Evolutionary conservation across 1,284 basidiomycete genomes (phyloP).

Genomic region (Sanghuangporus baumii): DNA sequence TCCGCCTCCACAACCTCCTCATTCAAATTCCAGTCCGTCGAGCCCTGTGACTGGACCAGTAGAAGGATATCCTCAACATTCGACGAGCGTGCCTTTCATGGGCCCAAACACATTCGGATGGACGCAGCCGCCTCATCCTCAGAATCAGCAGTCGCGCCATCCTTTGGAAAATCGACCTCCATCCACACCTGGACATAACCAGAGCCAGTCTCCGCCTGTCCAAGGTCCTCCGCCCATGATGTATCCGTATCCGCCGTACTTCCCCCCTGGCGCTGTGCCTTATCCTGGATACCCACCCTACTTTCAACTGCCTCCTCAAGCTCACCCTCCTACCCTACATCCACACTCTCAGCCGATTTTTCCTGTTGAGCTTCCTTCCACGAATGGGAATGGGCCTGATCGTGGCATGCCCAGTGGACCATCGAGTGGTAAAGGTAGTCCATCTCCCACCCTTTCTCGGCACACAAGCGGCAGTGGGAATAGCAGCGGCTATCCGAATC

Average conservation of each 20-base stretch:
- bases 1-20: conserved; percentile 22
- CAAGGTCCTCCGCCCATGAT: not conserved
- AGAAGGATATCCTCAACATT: conserved; percentile 30
- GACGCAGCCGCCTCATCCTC: conserved; percentile 24
- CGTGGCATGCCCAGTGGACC: not conserved
- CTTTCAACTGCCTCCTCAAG: conserved; percentile 31
- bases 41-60: conserved; percentile 25
- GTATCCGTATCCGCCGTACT: conserved; percentile 12
- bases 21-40: conserved; percentile 30
- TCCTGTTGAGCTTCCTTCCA: conserved; percentile 21
- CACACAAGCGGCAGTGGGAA: conserved; percentile 6
- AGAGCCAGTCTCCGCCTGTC: conserved; percentile 6
- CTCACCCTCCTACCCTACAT: conserved; percentile 22
- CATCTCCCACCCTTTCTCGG: conserved; percentile 15
- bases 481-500: conserved; percentile 7
- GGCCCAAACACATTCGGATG: conserved; percentile 31
- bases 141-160: conserved; percentile 6
- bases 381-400: conserved; percentile 9
- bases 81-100: conserved; percentile 24
- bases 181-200: not conserved
- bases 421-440: conserved; percentile 11
- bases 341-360: conserved; percentile 27
- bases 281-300: conserved; percentile 25
- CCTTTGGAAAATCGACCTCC: conserved; percentile 1
- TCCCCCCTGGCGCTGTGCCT: conserved; percentile 5